These are phyloP conservation scores for Recurvomyces mirabilis DNA, from an alignment of 495 filamentous ascomycete genomes.

Conservation along the genomic window DNA sequence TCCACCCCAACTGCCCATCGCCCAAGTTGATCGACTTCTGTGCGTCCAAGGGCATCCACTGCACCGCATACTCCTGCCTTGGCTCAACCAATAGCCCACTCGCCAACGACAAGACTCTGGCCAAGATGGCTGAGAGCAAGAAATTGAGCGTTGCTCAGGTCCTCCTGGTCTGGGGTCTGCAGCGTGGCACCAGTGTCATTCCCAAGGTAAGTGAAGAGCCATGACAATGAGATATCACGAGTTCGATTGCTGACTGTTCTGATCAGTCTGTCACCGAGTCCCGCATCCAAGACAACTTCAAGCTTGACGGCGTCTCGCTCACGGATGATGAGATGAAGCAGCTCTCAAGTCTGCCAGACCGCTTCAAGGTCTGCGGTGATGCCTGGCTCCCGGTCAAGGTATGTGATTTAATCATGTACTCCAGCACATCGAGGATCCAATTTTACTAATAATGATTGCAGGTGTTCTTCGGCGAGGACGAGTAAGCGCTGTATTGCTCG, in stretches of 20 bases:
- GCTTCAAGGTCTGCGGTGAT: constrained; percentile 36
- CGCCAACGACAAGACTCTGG: constrained; percentile 27
- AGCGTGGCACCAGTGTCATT: constrained; percentile 33
- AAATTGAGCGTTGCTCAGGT: constrained; percentile 28
- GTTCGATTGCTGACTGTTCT: too few species aligned
- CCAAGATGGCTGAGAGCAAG: constrained; percentile 30
- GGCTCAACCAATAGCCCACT: constrained; percentile 34
- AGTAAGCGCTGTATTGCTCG: constrained; percentile 5
- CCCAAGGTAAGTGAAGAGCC: too few species aligned
- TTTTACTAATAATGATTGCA: too few species aligned
- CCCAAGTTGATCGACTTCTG: constrained; percentile 66
- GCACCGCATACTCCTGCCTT: constrained; percentile 33
- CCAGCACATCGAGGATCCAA: too few species aligned
- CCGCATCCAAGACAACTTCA: constrained; percentile 30
- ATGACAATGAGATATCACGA: too few species aligned
- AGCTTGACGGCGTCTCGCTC: constrained; percentile 32
- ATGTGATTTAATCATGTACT: too few species aligned
- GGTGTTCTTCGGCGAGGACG: constrained; percentile 72
- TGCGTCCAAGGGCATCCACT: constrained; percentile 34
- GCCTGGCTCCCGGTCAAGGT: constrained; percentile 42
- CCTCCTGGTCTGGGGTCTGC: constrained; percentile 33
- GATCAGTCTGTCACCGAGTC: constrained; percentile 30
- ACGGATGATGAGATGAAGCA: constrained; percentile 31
- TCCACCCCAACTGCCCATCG: constrained; percentile 72
- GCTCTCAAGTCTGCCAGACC: constrained; percentile 26